phyloP scores from a whole-genome alignment of 805 yeast species.

The Danielia reshetovae region DNA sequence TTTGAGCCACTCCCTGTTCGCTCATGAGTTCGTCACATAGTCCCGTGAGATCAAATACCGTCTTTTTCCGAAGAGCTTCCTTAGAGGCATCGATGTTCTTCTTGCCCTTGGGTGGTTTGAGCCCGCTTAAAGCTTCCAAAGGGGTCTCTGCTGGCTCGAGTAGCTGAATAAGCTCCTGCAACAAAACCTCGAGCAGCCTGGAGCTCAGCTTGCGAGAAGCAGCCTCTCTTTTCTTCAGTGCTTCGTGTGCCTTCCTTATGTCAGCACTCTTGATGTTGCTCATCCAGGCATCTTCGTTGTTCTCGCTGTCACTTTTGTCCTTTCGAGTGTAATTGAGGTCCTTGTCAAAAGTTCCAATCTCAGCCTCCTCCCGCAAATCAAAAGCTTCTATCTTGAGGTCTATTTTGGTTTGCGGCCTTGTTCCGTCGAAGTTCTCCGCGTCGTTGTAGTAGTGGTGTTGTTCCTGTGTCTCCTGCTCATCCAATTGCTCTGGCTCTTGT shows the following conservation, averaged over 20 bases:
- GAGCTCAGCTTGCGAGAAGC: slow-evolving; percentile 1
- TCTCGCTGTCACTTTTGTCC: slow-evolving; percentile 28
- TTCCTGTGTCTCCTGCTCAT: slow-evolving; percentile 10
- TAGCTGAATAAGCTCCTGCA: slow-evolving; percentile 32
- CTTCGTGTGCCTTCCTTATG: slow-evolving; percentile 36
- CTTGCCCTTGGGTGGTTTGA: slow-evolving; percentile 15
- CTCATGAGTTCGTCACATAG: slow-evolving; percentile 42
- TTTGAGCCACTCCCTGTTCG: slow-evolving; percentile 35
- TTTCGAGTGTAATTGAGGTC: slow-evolving; percentile 54
- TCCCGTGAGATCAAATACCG: slow-evolving; percentile 43
- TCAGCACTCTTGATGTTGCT: slow-evolving; percentile 7
- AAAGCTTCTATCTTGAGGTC: slow-evolving; percentile 50
- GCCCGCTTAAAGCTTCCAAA: slow-evolving; percentile 49
- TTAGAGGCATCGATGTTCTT: slow-evolving; percentile 7
- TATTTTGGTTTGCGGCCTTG: slow-evolving; percentile 26
- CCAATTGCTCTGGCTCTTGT: slow-evolving; percentile 9
- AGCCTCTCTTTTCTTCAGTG: slow-evolving; percentile 15
- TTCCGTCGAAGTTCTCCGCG: slow-evolving; percentile 19
- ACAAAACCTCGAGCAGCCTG: slow-evolving; percentile 8
- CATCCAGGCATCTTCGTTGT: slow-evolving; percentile 22
- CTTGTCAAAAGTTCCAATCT: slow-evolving; percentile 57
- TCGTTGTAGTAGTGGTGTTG: slow-evolving; percentile 24
- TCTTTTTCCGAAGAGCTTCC: slow-evolving; percentile 20
- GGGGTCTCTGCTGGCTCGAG: slow-evolving; percentile 60
- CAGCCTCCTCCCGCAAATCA: slow-evolving; percentile 51